Conservation (phyloP, 2,329 filamentous ascomycete species). For the Xylariales sp. region DNA sequence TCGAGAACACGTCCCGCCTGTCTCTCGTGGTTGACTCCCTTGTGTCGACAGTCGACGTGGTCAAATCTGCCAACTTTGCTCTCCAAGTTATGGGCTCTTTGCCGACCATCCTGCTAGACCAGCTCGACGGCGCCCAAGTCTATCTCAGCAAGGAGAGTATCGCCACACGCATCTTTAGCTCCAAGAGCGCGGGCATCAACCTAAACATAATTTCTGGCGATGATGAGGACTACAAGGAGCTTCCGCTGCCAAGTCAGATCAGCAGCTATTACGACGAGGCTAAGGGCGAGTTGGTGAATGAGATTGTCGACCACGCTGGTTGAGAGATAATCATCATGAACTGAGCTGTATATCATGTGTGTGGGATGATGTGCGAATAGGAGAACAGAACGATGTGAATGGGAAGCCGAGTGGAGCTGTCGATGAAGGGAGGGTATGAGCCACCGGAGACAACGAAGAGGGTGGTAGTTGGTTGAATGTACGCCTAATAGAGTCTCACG, state of each 20-base stretch:
- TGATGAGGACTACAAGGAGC: conserved; percentile 81
- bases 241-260: conserved; percentile 85
- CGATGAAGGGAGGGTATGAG: too few species aligned
- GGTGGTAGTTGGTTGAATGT: too few species aligned
- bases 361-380: too few species aligned
- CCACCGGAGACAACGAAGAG: too few species aligned
- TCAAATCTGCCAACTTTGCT: conserved; percentile 92
- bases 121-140: conserved; percentile 84
- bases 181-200: conserved; percentile 84
- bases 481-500: too few species aligned
- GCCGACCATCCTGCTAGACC: conserved; percentile 86
- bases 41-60: conserved; percentile 63
- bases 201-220: conserved; percentile 70
- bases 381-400: too few species aligned
- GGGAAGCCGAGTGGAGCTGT: too few species aligned
- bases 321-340: conserved; percentile 44
- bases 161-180: conserved; percentile 78
- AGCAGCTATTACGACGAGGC: conserved; percentile 66
- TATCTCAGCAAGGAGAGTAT: conserved; percentile 81
- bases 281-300: conserved; percentile 74
- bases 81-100: conserved; percentile 85
- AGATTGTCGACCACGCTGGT: conserved; percentile 93
- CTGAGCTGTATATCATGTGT: too few species aligned
- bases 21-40: conserved; percentile 68
- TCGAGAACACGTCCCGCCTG: conserved; percentile 83